Evolutionary conservation across 2,329 filamentous ascomycete species (phyloP).

Genomic region (Fusarium odoratissimum): DNA sequence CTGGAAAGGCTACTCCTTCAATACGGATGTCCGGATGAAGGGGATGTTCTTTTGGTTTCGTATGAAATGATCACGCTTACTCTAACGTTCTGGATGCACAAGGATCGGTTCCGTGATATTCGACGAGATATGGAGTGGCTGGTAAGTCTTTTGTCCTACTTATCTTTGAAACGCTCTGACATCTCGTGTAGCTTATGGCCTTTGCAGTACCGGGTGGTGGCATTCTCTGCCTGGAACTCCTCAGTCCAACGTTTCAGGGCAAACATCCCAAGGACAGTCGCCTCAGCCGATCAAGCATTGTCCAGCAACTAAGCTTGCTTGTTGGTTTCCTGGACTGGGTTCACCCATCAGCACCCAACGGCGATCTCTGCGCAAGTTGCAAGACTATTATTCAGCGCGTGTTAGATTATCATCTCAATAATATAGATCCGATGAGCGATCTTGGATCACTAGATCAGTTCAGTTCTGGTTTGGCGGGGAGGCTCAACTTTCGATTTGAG

Average conservation of each 20-base stretch:
- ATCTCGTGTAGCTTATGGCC: neutral
- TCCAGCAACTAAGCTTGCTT: neutral
- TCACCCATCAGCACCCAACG: constrained; percentile 13
- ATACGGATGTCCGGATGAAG: neutral
- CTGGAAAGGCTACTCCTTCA: neutral
- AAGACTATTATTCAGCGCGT: constrained; percentile 21
- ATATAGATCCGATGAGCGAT: neutral
- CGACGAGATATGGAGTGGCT: constrained; percentile 4
- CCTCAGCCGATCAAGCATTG: constrained; percentile 2
- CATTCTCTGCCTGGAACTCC: neutral
- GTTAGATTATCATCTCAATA: constrained; percentile 5
- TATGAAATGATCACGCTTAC: constrained; percentile 13
- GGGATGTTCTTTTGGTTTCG: neutral
- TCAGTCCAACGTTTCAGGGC: constrained; percentile 3
- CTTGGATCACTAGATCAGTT: constrained; percentile 6
- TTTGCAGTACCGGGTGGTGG: constrained; percentile 10
- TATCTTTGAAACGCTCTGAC: rapidly evolving
- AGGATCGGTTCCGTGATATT: constrained; percentile 9
- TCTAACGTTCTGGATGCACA: constrained; percentile 12
- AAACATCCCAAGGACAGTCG: neutral
- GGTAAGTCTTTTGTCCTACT: rapidly evolving
- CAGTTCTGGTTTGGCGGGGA: neutral
- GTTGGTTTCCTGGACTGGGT: constrained; percentile 22
- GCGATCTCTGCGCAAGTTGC: neutral
- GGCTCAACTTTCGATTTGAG: constrained; percentile 15